These are phyloP conservation scores for Kodamaea arcana DNA, from an alignment of 1,139 yeast genomes.

Conservation along the genomic window DNA sequence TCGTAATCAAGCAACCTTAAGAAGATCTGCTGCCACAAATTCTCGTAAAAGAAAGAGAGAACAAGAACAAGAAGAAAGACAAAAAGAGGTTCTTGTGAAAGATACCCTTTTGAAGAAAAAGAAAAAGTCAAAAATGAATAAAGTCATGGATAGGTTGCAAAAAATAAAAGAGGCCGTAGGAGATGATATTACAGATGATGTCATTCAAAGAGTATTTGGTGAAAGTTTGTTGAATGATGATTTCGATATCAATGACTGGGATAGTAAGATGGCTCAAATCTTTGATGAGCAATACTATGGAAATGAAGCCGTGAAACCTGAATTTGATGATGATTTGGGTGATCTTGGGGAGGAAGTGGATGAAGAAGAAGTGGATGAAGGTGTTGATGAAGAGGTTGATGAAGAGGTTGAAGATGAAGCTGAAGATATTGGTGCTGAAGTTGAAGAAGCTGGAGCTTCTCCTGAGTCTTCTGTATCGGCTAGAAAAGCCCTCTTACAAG, in stretches of 20 bases:
- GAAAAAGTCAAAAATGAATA: slow-evolving; percentile 70
- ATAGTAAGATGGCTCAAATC: slow-evolving; percentile 74
- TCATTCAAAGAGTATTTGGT: slow-evolving; percentile 62
- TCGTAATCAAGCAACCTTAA: slow-evolving; percentile 86
- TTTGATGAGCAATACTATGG: slow-evolving; percentile 80
- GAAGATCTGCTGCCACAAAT: slow-evolving; percentile 66
- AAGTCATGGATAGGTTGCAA: slow-evolving; percentile 70
- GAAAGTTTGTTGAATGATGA: slow-evolving; percentile 78
- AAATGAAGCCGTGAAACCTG: slow-evolving; percentile 45
- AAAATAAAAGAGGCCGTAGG: slow-evolving; percentile 84
- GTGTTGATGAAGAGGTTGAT: slow-evolving; percentile 23
- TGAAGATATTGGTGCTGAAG: slow-evolving; percentile 12
- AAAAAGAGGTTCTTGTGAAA: slow-evolving; percentile 49
- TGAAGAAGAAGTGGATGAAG: slow-evolving; percentile 17
- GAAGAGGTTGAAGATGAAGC: slow-evolving; percentile 13
- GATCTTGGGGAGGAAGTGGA: slow-evolving; percentile 18
- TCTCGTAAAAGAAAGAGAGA: slow-evolving; percentile 83
- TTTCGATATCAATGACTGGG: slow-evolving; percentile 92
- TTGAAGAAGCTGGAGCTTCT: slow-evolving; percentile 23
- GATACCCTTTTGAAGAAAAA: slow-evolving; percentile 66
- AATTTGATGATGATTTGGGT: slow-evolving; percentile 26
- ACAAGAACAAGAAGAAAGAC: slow-evolving; percentile 52
- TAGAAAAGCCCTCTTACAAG: slow-evolving; percentile 48
- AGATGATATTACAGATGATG: slow-evolving; percentile 61
- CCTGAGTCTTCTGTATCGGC: slow-evolving; percentile 43